A percentile compares a stretch with the other conserved stretches of the same genome.
These are phyloP conservation scores for Penicillium diatomitis DNA, from an alignment of 495 filamentous ascomycete species.

Conservation along the genomic window DNA sequence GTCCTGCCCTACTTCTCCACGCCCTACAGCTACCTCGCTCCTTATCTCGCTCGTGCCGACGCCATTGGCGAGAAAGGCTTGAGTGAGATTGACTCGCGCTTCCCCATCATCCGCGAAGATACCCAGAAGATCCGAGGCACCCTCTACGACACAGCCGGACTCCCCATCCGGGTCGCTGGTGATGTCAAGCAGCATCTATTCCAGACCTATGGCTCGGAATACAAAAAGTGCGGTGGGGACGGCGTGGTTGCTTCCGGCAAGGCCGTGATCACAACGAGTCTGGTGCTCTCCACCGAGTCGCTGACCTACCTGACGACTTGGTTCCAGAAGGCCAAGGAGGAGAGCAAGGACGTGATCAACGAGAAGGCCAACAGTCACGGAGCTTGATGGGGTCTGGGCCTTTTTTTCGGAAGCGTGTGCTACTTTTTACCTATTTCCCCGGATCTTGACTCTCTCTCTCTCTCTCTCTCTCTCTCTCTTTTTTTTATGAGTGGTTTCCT, in stretches of 20 bases:
- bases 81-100: conserved; percentile 60
- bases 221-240: conserved; percentile 64
- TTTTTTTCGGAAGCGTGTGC: neutral
- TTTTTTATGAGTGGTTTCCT: no score
- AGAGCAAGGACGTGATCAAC: conserved; percentile 47
- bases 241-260: conserved; percentile 60
- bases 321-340: conserved; percentile 50
- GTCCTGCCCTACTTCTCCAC: conserved; percentile 66
- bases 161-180: conserved; percentile 56
- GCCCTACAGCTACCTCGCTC: conserved; percentile 68
- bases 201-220: conserved; percentile 62
- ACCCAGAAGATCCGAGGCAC: conserved; percentile 64
- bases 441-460: neutral
- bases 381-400: neutral
- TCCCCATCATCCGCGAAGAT: conserved; percentile 85
- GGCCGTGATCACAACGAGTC: conserved; percentile 63
- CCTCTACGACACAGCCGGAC: conserved; percentile 52
- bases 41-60: conserved; percentile 78
- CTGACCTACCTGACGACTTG: conserved; percentile 48
- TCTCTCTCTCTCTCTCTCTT: no score
- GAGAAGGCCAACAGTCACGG: conserved; percentile 40
- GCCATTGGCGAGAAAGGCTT: conserved; percentile 67
- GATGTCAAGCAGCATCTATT: conserved; percentile 69
- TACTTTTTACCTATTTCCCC: conserved; percentile 6
- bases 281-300: conserved; percentile 62